phyloP scores from a whole-genome alignment of 2,329 filamentous ascomycete species.

The Zalaria sp. region DNA sequence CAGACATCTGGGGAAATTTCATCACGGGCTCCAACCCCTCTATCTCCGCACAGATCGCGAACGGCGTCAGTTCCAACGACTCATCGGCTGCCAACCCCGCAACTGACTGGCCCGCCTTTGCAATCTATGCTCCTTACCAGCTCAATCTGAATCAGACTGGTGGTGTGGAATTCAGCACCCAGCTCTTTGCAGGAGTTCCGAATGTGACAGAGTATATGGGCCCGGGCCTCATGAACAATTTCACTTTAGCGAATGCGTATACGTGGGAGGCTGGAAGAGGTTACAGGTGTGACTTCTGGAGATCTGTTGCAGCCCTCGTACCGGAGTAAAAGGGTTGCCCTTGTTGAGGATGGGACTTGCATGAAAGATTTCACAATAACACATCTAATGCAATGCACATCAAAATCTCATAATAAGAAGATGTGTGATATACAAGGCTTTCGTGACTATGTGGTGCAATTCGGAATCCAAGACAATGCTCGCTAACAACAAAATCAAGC shows the following conservation, averaged over 20 bases:
- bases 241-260: slow-evolving; percentile 26
- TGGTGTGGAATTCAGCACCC: slow-evolving; percentile 11
- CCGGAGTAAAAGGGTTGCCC: slow-evolving; percentile 6
- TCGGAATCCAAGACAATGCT: too few relatives aligned
- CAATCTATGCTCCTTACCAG: slow-evolving; percentile 17
- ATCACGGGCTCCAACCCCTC: slow-evolving; percentile 25
- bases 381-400: too few relatives aligned
- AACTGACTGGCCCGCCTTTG: slow-evolving; percentile 18
- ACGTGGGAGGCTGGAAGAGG: slow-evolving; percentile 34
- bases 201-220: slow-evolving; percentile 15
- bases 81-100: slow-evolving; percentile 2
- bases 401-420: too few relatives aligned
- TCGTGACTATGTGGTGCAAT: too few relatives aligned
- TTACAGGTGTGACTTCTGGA: slow-evolving; percentile 29
- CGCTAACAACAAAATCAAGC: too few relatives aligned
- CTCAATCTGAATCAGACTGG: slow-evolving; percentile 34
- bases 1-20: slow-evolving; percentile 29
- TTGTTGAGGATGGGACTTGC: too few relatives aligned
- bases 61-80: slow-evolving; percentile 9
- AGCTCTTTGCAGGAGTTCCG: slow-evolving; percentile 5
- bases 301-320: slow-evolving; percentile 2
- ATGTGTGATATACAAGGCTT: too few relatives aligned
- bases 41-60: slow-evolving; percentile 16
- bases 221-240: slow-evolving; percentile 21
- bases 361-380: too few relatives aligned